These are phyloP conservation scores for Saxophila tyrrhenica DNA, from an alignment of 495 filamentous ascomycete genomes.

Conservation along the genomic window DNA sequence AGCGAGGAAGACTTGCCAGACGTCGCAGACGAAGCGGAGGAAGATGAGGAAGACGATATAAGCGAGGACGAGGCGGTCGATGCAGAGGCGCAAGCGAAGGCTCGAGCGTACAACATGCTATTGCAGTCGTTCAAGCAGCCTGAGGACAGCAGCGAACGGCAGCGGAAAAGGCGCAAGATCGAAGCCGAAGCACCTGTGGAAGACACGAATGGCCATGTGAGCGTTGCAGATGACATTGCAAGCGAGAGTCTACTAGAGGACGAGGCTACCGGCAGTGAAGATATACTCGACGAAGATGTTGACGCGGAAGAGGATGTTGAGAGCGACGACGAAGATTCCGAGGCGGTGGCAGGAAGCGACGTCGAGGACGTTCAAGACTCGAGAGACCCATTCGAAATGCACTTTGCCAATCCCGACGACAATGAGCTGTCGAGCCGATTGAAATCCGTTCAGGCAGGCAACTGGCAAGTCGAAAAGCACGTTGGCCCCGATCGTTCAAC, in stretches of 20 bases:
- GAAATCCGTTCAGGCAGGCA: conserved; percentile 38
- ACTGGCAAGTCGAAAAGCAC: conserved; percentile 46
- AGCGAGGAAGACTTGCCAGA: neutral
- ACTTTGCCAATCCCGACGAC: conserved; percentile 58
- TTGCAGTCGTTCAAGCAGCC: conserved; percentile 40
- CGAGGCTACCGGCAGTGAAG: too few relatives aligned
- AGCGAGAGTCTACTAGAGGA: too few relatives aligned
- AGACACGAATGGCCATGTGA: neutral
- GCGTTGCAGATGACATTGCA: neutral
- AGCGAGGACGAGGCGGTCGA: conserved; percentile 13
- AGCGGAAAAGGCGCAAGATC: conserved; percentile 58
- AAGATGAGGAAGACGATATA: conserved; percentile 10
- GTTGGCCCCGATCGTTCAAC: neutral
- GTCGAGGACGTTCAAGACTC: conserved; percentile 42
- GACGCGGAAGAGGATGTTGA: conserved; percentile 27
- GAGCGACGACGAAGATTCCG: conserved; percentile 32
- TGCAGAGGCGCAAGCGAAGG: conserved; percentile 11
- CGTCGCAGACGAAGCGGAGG: conserved; percentile 1
- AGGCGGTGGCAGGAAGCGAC: conserved; percentile 16
- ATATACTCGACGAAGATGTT: conserved; percentile 22
- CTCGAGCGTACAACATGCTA: conserved; percentile 32
- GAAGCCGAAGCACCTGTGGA: conserved; percentile 26
- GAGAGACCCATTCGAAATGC: conserved; percentile 66
- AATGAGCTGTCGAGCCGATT: conserved; percentile 43
- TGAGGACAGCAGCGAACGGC: conserved; percentile 42